phyloP scores from a whole-genome alignment of 352 stramenopile species.

The Phytophthora rubi region DNA sequence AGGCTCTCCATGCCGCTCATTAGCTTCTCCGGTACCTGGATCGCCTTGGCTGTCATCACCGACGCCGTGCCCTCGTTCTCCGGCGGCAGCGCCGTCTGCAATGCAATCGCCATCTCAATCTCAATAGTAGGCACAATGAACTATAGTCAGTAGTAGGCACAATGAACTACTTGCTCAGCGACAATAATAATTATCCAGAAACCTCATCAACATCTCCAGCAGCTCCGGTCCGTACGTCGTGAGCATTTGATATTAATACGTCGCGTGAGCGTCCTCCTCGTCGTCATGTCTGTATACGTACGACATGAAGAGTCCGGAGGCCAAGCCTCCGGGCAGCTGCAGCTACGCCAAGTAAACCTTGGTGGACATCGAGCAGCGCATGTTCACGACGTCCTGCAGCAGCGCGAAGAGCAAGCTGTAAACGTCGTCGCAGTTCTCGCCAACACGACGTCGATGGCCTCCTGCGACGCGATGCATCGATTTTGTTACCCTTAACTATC shows the following conservation, averaged over 20 bases:
- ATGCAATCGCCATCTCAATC: constrained; percentile 42
- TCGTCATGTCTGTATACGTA: constrained; percentile 76
- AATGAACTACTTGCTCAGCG: constrained; percentile 73
- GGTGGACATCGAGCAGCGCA: constrained; percentile 67
- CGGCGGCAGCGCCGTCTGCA: constrained; percentile 54
- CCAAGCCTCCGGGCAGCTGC: constrained; percentile 75
- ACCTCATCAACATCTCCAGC: constrained; percentile 62
- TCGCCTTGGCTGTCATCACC: constrained; percentile 43
- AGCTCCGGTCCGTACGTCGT: constrained; percentile 62
- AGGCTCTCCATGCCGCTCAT: constrained; percentile 54
- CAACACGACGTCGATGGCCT: constrained; percentile 46
- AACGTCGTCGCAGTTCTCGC: constrained; percentile 40
- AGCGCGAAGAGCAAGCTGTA: constrained; percentile 74
- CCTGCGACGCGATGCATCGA: constrained; percentile 45
- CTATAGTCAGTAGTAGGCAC: constrained; percentile 55
- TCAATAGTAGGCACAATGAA: constrained; percentile 82
- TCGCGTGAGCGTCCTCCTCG: constrained; percentile 11
- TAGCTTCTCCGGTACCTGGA: constrained; percentile 54
- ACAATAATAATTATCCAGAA: constrained; percentile 67
- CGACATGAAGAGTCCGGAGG: constrained; percentile 87
- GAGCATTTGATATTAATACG: constrained; percentile 45
- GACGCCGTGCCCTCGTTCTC: constrained; percentile 49
- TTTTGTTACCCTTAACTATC: too few relatives aligned
- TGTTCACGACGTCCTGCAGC: constrained; percentile 63
- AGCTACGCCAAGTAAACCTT: constrained; percentile 86